These are phyloP conservation scores for Metschnikowia arizonensis DNA, from an alignment of 805 yeast species.

Conservation along the genomic window DNA sequence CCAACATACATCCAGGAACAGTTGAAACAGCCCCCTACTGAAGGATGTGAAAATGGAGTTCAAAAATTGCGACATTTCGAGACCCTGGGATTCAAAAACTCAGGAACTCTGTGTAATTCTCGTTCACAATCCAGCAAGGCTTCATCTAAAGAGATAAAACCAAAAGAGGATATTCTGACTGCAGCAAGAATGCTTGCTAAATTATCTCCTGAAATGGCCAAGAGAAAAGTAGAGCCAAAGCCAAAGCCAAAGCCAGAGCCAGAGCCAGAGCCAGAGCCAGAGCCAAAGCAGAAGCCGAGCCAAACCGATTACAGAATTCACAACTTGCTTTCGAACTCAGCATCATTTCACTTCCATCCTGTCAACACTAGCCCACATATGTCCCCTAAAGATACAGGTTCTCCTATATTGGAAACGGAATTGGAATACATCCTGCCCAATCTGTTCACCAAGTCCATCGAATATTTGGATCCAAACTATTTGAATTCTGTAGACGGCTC, in stretches of 20 bases:
- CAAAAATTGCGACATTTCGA: neutral
- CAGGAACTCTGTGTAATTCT: neutral
- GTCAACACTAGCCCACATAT: constrained; percentile 6
- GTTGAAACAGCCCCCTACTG: neutral
- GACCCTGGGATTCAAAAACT: neutral
- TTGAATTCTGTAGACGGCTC: constrained; percentile 1
- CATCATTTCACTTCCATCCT: constrained; percentile 28
- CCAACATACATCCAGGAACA: constrained; percentile 35
- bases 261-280: neutral
- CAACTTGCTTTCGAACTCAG: constrained; percentile 34
- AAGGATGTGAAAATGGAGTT: neutral
- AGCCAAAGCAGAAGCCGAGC: neutral
- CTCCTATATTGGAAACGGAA: constrained; percentile 22
- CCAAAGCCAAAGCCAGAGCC: neutral
- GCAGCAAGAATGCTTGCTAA: neutral
- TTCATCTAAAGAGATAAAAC: neutral
- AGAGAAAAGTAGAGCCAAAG: neutral
- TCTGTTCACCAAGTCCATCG: constrained; percentile 28
- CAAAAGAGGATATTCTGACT: neutral
- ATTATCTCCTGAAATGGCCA: neutral
- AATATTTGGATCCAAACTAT: constrained; percentile 6
- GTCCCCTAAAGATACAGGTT: constrained; percentile 5
- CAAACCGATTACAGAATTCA: constrained; percentile 22
- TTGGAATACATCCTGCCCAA: constrained; percentile 41
- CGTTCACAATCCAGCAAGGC: neutral